phyloP scores from a whole-genome alignment of 1,284 basidiomycete species.

The Irpex sp. region DNA sequence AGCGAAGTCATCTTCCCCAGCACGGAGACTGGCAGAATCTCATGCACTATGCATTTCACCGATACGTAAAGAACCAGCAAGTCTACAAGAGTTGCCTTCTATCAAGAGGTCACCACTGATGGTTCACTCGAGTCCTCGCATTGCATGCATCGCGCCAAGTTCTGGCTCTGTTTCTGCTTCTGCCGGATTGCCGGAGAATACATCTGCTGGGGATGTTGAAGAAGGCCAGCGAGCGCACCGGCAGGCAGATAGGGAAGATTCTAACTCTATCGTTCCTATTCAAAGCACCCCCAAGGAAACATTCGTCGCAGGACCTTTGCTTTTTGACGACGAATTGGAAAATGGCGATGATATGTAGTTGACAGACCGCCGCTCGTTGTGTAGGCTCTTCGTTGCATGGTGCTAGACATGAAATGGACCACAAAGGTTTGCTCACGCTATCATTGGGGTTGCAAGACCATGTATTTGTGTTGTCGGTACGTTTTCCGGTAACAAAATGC shows the following conservation, averaged over 20 bases:
- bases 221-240: neutral
- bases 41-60: neutral
- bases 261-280: neutral
- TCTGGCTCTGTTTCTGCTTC: neutral
- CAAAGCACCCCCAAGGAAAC: neutral
- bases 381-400: neutral
- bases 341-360: slow-evolving; percentile 5
- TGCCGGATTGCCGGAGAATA: neutral
- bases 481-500: neutral
- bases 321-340: slow-evolving; percentile 16
- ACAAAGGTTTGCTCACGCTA: neutral
- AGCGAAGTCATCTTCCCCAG: neutral
- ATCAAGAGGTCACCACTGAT: neutral
- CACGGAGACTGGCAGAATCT: neutral
- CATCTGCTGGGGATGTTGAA: neutral
- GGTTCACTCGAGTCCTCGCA: neutral
- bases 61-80: neutral
- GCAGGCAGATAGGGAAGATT: neutral
- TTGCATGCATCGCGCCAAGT: neutral
- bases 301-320: slow-evolving; percentile 17
- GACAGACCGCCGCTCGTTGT: neutral
- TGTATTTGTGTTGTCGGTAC: neutral
- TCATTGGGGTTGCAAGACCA: neutral
- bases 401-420: neutral
- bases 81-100: neutral